Evolutionary conservation across 1,284 basidiomycete genomes (phyloP).

Genomic region (Trichosporon faecale): DNA sequence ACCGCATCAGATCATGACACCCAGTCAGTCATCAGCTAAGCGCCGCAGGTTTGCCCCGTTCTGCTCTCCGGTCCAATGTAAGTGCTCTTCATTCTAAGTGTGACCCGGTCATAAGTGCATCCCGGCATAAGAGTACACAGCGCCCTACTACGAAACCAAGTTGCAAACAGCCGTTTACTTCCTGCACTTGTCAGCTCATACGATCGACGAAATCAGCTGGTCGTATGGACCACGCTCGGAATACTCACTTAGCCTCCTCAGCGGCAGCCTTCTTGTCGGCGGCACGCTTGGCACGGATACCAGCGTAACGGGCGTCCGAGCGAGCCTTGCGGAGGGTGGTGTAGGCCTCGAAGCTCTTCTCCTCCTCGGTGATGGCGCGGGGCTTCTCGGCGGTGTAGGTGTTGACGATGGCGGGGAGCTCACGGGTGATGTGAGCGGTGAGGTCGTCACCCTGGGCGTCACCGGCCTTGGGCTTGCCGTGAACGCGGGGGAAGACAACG

Average conservation of each 20-base stretch:
- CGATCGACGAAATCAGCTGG: neutral
- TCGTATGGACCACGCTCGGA: neutral
- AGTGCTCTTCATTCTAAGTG: slow-evolving; percentile 4
- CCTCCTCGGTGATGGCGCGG: slow-evolving; percentile 88
- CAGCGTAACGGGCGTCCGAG: slow-evolving; percentile 79
- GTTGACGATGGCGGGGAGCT: slow-evolving; percentile 66
- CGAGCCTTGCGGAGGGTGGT: slow-evolving; percentile 82
- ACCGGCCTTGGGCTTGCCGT: slow-evolving; percentile 91
- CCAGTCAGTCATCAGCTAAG: neutral
- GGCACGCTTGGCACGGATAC: slow-evolving; percentile 70
- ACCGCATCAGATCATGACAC: too few species aligned
- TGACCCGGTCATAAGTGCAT: slow-evolving; percentile 29
- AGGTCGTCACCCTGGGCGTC: slow-evolving; percentile 89
- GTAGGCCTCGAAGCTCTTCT: slow-evolving; percentile 86
- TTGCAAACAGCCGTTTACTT: slow-evolving; percentile 25
- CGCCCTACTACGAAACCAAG: slow-evolving; percentile 25
- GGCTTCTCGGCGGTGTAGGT: slow-evolving; percentile 73
- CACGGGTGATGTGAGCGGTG: slow-evolving; percentile 72
- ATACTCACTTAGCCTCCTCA: slow-evolving; percentile 44
- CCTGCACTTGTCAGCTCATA: slow-evolving; percentile 12
- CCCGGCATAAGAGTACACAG: slow-evolving; percentile 32
- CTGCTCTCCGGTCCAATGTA: neutral
- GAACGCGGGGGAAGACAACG: slow-evolving; percentile 91
- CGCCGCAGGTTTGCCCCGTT: neutral
- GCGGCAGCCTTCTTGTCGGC: slow-evolving; percentile 53